These are phyloP conservation scores for Saururus chinensis DNA, from an alignment of 164 flowering plant genomes.

Conservation along the genomic window DNA sequence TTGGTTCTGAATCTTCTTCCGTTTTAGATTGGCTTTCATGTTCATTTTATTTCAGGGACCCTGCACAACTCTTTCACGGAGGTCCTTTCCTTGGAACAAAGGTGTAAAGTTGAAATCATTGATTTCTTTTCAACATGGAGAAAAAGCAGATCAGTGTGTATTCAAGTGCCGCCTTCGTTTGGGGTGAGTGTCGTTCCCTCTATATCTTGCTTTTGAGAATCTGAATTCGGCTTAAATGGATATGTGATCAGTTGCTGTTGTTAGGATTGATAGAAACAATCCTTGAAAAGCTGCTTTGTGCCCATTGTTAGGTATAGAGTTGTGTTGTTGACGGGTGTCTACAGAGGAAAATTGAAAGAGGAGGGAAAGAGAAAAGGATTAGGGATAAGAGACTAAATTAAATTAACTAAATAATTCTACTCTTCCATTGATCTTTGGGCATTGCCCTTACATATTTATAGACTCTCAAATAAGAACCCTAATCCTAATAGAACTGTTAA, in stretches of 20 bases:
- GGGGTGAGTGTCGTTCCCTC: conserved; percentile 19
- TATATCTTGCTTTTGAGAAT: neutral
- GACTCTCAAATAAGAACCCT: too few species aligned
- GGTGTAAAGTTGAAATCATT: conserved; percentile 19
- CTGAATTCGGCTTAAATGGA: neutral
- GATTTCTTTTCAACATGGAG: conserved; percentile 10
- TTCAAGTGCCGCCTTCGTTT: conserved; percentile 14
- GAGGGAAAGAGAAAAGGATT: too few species aligned
- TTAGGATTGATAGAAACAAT: too few species aligned
- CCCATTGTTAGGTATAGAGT: too few species aligned
- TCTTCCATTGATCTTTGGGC: too few species aligned
- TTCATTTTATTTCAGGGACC: conserved; percentile 24
- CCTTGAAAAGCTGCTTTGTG: too few species aligned
- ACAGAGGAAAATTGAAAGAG: too few species aligned
- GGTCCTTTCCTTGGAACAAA: conserved; percentile 21
- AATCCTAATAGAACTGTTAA: too few species aligned
- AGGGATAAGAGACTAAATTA: too few species aligned
- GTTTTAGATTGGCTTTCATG: neutral
- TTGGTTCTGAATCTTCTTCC: neutral
- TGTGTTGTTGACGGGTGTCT: too few species aligned
- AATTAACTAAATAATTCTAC: too few species aligned
- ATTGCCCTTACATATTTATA: too few species aligned
- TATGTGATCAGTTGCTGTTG: neutral
- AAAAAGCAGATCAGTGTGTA: conserved; percentile 11
- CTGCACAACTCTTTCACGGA: conserved; percentile 21